phyloP scores from a whole-genome alignment of 2,329 filamentous ascomycete genomes.

The Sclerotinia borealis region DNA sequence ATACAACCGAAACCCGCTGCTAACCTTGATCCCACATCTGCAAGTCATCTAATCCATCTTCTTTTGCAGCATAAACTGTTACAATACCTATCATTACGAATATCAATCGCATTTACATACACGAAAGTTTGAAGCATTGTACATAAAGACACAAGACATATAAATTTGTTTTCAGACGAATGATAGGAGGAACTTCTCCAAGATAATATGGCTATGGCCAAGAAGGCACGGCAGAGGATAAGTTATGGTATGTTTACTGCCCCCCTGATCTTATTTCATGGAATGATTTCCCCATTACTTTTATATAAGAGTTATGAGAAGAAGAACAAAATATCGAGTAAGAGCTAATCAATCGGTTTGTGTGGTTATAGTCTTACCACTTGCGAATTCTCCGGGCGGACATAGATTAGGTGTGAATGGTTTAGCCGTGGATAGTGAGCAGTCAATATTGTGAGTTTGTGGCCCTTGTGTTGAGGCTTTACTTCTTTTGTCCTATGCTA shows the following conservation, averaged over 20 bases:
- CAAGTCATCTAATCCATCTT: neutral
- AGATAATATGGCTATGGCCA: constrained; percentile 45
- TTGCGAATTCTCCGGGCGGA: constrained; percentile 69
- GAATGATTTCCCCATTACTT: neutral
- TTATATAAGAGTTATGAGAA: neutral
- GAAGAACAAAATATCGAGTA: constrained; percentile 5
- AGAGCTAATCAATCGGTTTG: neutral
- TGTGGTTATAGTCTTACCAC: constrained; percentile 54
- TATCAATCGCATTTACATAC: neutral
- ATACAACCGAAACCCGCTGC: constrained; percentile 4
- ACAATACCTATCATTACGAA: neutral
- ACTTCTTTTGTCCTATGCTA: constrained; percentile 6
- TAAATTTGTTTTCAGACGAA: neutral
- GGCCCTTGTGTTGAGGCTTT: neutral
- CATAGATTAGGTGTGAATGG: constrained; percentile 95
- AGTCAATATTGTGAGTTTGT: constrained; percentile 68
- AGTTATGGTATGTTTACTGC: constrained; percentile 52
- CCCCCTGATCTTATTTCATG: neutral
- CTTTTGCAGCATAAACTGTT: neutral
- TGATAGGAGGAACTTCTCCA: neutral
- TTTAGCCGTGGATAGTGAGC: constrained; percentile 75
- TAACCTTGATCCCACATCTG: neutral
- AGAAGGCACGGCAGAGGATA: constrained; percentile 64
- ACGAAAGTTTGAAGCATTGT: neutral
- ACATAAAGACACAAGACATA: neutral